Percentiles rank a stretch among this genome's conserved stretches.
Conservation (phyloP, 2,329 filamentous ascomycete species). For the Trematosphaeria pertusa region DNA sequence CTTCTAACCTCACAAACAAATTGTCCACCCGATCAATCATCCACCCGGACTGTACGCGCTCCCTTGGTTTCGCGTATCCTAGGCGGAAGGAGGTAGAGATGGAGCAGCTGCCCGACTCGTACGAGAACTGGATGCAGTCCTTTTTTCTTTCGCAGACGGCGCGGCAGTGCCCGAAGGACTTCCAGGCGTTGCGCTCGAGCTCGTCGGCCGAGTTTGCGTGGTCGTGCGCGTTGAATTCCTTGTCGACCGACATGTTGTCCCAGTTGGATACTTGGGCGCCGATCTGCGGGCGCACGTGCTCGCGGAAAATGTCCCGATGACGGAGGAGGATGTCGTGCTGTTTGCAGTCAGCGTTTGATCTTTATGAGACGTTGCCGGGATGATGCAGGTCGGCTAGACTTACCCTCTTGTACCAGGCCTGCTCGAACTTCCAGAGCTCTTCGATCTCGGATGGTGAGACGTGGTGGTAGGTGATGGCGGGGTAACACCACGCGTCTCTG, state of each 20-base stretch:
- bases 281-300: slow-evolving; percentile 41
- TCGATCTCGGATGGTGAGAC: slow-evolving; percentile 46
- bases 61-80: slow-evolving; percentile 39
- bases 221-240: slow-evolving; percentile 45
- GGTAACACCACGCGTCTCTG: slow-evolving; percentile 52
- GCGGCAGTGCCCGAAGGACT: slow-evolving; percentile 44
- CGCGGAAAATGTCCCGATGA: slow-evolving; percentile 47
- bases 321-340: slow-evolving; percentile 42
- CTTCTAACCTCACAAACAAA: slow-evolving; percentile 39
- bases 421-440: slow-evolving; percentile 49
- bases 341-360: slow-evolving; percentile 17
- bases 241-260: slow-evolving; percentile 47
- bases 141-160: slow-evolving; percentile 41
- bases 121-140: slow-evolving; percentile 46
- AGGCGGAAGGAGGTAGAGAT: slow-evolving; percentile 38
- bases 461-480: slow-evolving; percentile 52
- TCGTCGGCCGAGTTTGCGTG: slow-evolving; percentile 26
- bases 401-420: slow-evolving; percentile 45
- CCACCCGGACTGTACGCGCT: slow-evolving; percentile 42
- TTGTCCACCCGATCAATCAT: slow-evolving; percentile 45
- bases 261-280: slow-evolving; percentile 29
- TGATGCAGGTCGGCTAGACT: slow-evolving; percentile 4
- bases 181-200: slow-evolving; percentile 43
- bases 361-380: not conserved
- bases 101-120: slow-evolving; percentile 40